Percentiles rank a stretch among this genome's conserved stretches.
These are phyloP conservation scores for Cryptococcus wingfieldii DNA, from an alignment of 1,284 basidiomycete genomes.

Conservation along the genomic window DNA sequence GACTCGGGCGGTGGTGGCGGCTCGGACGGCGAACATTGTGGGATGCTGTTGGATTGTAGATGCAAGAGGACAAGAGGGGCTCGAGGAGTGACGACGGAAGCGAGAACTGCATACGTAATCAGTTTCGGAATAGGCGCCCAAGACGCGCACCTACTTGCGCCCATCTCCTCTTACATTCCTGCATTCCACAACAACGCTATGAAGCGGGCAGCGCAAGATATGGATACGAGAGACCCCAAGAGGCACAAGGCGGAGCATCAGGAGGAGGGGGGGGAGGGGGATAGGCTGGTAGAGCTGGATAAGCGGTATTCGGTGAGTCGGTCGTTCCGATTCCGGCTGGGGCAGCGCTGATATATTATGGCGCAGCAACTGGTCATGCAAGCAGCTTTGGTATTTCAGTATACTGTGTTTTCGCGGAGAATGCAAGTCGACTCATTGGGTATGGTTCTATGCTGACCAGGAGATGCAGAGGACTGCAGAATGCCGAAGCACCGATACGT, in stretches of 20 bases:
- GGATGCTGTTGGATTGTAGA: not conserved
- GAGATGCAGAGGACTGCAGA: constrained; percentile 3
- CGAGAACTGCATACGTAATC: constrained; percentile 2
- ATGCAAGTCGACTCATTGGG: constrained; percentile 15
- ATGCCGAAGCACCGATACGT: constrained; percentile 16
- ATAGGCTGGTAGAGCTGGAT: constrained; percentile 3
- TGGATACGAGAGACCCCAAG: no score
- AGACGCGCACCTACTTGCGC: no score
- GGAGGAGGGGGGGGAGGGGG: not conserved
- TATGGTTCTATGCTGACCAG: not conserved
- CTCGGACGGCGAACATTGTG: constrained; percentile 13
- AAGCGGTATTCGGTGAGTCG: constrained; percentile 12
- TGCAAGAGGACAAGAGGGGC: not conserved
- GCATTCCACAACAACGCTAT: no score
- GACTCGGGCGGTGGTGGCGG: constrained; percentile 15
- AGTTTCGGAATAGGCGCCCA: not conserved
- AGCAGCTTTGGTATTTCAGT: constrained; percentile 30
- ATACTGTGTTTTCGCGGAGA: constrained; percentile 23
- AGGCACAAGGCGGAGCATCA: not conserved
- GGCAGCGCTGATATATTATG: not conserved
- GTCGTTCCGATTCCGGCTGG: not conserved
- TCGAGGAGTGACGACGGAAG: not conserved
- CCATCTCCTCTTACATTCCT: no score
- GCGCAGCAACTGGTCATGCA: constrained; percentile 25
- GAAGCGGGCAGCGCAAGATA: no score